phyloP scores from a whole-genome alignment of 805 yeast genomes.

The Komagataella ulmi region DNA sequence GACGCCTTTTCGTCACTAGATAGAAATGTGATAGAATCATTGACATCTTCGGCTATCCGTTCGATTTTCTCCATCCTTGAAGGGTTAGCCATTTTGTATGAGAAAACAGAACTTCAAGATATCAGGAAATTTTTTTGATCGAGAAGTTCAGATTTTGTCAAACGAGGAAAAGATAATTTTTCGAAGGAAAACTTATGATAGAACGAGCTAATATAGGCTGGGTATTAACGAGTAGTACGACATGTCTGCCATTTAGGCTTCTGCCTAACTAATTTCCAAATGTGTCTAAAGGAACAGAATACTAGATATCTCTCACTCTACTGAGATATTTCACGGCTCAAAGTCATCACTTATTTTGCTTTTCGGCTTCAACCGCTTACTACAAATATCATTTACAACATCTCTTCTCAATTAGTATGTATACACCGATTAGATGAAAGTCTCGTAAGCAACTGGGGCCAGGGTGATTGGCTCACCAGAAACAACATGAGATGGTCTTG shows the following conservation, averaged over 20 bases:
- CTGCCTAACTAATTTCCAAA: too few species aligned
- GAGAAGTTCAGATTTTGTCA: background rate
- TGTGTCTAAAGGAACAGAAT: background rate
- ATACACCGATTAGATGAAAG: constrained; percentile 66
- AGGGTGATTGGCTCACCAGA: constrained; percentile 89
- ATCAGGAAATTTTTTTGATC: background rate
- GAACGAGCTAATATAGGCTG: background rate
- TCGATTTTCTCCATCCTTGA: background rate
- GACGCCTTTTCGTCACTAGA: constrained; percentile 66
- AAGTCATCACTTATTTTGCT: too few species aligned
- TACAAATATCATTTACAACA: constrained; percentile 1
- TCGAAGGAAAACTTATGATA: background rate
- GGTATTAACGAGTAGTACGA: background rate
- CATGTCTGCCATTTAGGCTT: background rate
- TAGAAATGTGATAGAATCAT: constrained; percentile 44
- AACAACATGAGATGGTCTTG: constrained; percentile 86
- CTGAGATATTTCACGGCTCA: too few species aligned
- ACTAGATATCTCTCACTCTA: background rate
- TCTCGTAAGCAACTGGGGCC: constrained; percentile 99
- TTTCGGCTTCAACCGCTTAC: background rate
- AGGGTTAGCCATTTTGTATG: background rate
- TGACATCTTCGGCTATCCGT: constrained; percentile 37
- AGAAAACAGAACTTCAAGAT: background rate
- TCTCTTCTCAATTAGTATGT: background rate
- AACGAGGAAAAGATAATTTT: background rate